Evolutionary conservation across 441 rosid species (phyloP).

Genomic region (Gossypium schwendimanii): DNA sequence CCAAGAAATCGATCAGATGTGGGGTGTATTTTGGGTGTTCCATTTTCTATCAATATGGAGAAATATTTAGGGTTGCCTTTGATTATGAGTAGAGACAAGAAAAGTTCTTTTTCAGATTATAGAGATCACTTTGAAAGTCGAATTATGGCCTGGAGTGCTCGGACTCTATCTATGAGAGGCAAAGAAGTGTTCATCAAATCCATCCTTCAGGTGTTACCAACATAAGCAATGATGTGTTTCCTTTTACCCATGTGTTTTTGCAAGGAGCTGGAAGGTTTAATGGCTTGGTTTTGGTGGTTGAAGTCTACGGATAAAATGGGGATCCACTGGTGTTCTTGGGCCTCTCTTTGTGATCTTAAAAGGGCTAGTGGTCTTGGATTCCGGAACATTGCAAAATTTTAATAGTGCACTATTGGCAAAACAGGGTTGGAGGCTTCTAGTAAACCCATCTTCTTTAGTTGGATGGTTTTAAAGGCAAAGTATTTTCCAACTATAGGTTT

Average conservation of each 20-base stretch:
- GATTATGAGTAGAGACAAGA: no score
- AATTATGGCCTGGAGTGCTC: neutral
- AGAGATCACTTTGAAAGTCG: neutral
- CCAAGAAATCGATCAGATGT: no score
- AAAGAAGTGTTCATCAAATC: neutral
- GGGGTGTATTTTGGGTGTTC: no score
- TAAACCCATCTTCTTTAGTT: neutral
- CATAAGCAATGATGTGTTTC: neutral
- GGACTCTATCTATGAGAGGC: neutral
- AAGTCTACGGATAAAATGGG: neutral
- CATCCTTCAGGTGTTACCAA: neutral
- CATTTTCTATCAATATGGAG: no score
- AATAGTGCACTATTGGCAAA: neutral
- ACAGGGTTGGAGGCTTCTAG: neutral
- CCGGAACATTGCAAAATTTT: neutral
- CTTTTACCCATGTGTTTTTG: neutral
- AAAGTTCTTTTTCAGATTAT: no score
- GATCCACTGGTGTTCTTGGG: neutral
- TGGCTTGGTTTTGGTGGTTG: neutral
- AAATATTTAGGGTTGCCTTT: no score
- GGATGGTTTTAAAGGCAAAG: neutral
- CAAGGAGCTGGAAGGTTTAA: neutral
- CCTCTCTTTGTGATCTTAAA: neutral
- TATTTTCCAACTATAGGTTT: neutral
- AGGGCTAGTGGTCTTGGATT: neutral